Evolutionary conservation across 148 eudicot species (phyloP).

Genomic region (Beta vulgaris): DNA sequence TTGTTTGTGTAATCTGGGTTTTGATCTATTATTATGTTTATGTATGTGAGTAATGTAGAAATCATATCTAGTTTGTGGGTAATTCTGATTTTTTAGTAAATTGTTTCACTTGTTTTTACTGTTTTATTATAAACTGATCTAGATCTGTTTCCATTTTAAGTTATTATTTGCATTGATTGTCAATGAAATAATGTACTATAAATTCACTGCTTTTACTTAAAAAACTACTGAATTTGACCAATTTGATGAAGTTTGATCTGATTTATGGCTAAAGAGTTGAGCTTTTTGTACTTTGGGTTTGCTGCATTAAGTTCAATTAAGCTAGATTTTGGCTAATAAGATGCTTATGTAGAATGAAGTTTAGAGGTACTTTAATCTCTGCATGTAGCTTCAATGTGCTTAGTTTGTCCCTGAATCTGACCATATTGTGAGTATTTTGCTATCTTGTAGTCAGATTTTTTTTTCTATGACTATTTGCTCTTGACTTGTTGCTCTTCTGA

Average conservation of each 20-base stretch:
- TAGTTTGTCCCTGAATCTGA: not conserved
- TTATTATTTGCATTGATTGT: not conserved
- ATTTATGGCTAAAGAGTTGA: not conserved
- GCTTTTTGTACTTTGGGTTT: not conserved
- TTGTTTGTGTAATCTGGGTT: not conserved
- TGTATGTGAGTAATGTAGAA: not conserved
- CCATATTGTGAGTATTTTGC: not conserved
- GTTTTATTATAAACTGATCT: constrained; percentile 7
- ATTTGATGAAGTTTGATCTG: not conserved
- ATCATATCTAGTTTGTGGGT: not conserved
- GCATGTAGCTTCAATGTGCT: constrained; percentile 7
- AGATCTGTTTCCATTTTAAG: constrained; percentile 27
- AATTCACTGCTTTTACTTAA: not conserved
- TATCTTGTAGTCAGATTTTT: too few species aligned
- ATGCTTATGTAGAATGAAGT: not conserved
- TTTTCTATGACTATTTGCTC: too few species aligned
- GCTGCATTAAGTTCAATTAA: constrained; percentile 6
- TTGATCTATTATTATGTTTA: constrained; percentile 11
- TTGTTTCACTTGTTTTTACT: not conserved
- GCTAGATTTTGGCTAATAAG: not conserved
- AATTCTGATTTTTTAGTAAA: not conserved
- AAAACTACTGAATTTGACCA: not conserved
- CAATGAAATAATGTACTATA: not conserved
- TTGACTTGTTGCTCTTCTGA: not conserved
- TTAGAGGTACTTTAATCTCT: not conserved